phyloP scores from a whole-genome alignment of 1,139 yeast species.

The Candida frijolesensis region DNA sequence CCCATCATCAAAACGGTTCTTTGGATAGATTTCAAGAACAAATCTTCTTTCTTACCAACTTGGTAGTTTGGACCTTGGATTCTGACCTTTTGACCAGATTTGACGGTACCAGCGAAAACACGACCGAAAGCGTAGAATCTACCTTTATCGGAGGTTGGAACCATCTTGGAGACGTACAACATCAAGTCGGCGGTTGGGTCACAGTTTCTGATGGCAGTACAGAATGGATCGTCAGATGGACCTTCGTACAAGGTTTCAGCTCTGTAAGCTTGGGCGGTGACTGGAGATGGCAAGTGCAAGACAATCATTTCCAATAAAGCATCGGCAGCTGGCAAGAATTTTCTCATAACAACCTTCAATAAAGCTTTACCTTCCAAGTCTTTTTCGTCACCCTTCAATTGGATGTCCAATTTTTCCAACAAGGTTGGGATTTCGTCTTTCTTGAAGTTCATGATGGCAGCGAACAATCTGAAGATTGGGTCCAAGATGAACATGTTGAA shows the following conservation, averaged over 20 bases:
- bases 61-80: constrained; percentile 99
- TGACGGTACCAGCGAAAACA: constrained; percentile 99
- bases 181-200: constrained; percentile 98
- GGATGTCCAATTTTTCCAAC: constrained; percentile 89
- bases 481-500: constrained; percentile 99
- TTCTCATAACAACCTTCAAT: constrained; percentile 98
- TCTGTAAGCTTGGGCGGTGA: constrained; percentile 98
- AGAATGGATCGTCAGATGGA: constrained; percentile 92
- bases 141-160: constrained; percentile 99
- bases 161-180: constrained; percentile 99
- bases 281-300: constrained; percentile 98
- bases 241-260: constrained; percentile 99
- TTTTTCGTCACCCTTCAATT: constrained; percentile 90
- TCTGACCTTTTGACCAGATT: constrained; percentile 98
- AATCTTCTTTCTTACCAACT: constrained; percentile 97
- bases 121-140: constrained; percentile 99
- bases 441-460: constrained; percentile 58
- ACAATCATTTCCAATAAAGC: constrained; percentile 99
- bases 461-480: constrained; percentile 88
- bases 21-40: constrained; percentile 96
- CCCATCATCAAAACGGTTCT: constrained; percentile 99
- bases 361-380: constrained; percentile 98
- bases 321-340: constrained; percentile 99
- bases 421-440: constrained; percentile 91
- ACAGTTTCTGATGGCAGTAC: constrained; percentile 95